phyloP scores from a whole-genome alignment of 768 basidiomycete species.

The Cystofilobasidium capitatum region DNA sequence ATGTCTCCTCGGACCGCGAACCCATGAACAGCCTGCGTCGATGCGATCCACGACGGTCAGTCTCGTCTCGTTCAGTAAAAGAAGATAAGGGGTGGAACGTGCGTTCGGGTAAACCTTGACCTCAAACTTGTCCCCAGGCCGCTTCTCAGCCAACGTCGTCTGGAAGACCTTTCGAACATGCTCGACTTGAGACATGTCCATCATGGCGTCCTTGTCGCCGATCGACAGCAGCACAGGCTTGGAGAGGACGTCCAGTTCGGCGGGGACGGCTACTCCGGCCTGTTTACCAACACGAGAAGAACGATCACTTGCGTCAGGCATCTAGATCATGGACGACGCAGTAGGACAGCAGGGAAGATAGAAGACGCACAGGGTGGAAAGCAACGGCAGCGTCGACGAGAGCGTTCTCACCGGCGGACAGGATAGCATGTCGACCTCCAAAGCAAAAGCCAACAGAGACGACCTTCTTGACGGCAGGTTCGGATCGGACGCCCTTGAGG shows the following conservation, averaged over 20 bases:
- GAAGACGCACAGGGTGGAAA: conserved; percentile 37
- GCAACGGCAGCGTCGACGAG: conserved; percentile 33
- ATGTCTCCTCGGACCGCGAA: conserved; percentile 39
- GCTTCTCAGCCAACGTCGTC: conserved; percentile 29
- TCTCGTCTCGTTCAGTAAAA: neutral
- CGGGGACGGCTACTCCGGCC: conserved; percentile 29
- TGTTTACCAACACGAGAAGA: neutral
- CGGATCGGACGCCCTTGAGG: conserved; percentile 35
- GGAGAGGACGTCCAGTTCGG: conserved; percentile 34
- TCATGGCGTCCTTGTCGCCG: conserved; percentile 31
- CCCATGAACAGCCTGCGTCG: conserved; percentile 33
- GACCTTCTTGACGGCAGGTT: conserved; percentile 36
- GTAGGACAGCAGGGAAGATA: neutral
- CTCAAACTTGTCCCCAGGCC: neutral
- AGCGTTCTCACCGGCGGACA: conserved; percentile 29
- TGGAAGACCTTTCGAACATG: conserved; percentile 30
- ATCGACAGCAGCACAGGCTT: conserved; percentile 35
- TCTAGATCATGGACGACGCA: neutral
- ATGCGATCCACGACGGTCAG: neutral
- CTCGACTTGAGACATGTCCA: conserved; percentile 30
- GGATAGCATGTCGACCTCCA: conserved; percentile 35
- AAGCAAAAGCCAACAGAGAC: conserved; percentile 41
- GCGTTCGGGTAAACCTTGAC: conserved; percentile 14
- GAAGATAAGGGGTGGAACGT: neutral
- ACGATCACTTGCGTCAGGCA: neutral